Evolutionary conservation across 371 early-diverging fungal species (phyloP).

Genomic region (Rhizomucor pusillus): DNA sequence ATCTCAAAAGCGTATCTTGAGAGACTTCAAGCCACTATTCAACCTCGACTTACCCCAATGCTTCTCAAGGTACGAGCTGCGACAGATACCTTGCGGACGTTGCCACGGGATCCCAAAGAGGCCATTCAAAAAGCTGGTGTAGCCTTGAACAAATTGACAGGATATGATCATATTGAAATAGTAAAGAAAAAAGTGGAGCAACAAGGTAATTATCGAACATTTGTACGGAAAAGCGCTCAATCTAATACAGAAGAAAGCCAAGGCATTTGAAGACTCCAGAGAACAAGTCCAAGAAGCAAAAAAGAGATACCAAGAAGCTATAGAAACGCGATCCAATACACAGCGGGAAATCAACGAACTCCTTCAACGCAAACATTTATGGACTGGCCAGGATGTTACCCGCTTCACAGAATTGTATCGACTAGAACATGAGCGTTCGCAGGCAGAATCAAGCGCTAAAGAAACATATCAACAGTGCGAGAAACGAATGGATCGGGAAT

Average conservation of each 20-base stretch:
- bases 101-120: conserved; percentile 42
- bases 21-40: conserved; percentile 25
- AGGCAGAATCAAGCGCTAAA: conserved; percentile 61
- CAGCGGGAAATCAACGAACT: conserved; percentile 89
- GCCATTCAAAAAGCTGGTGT: conserved; percentile 45
- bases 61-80: conserved; percentile 25
- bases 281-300: conserved; percentile 65
- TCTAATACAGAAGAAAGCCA: conserved; percentile 25
- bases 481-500: conserved; percentile 68
- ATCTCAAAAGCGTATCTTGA: conserved; percentile 19
- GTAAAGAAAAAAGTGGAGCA: conserved; percentile 71
- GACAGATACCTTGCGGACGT: conserved; percentile 22
- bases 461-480: conserved; percentile 59
- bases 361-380: conserved; percentile 82
- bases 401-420: conserved; percentile 87
- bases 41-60: conserved; percentile 30
- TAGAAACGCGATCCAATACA: conserved; percentile 67
- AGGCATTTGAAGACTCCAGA: conserved; percentile 56
- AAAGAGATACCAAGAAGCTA: conserved; percentile 62
- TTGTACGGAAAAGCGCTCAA: background rate
- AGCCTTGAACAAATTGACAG: conserved; percentile 77
- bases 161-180: conserved; percentile 74
- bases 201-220: conserved; percentile 43
- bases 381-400: conserved; percentile 84
- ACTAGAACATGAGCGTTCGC: conserved; percentile 74